phyloP scores from a whole-genome alignment of 768 basidiomycete species.

The Pleurotus cornucopiae region DNA sequence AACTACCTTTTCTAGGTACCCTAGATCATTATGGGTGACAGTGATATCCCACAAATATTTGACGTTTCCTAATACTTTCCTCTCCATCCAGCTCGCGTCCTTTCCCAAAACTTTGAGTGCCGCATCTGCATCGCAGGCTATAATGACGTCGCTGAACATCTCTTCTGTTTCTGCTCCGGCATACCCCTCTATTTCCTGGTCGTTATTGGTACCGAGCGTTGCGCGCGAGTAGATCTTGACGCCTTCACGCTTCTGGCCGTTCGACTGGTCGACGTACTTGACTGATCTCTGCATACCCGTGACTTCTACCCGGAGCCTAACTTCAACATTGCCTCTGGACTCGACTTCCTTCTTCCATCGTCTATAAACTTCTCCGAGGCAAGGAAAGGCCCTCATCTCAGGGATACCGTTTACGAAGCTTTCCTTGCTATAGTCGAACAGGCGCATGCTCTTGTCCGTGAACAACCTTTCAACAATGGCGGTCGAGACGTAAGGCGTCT shows the following conservation, averaged over 20 bases:
- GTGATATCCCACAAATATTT: conserved; percentile 43
- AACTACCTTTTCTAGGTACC: conserved; percentile 42
- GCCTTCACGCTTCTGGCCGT: conserved; percentile 10
- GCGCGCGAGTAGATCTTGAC: conserved; percentile 22
- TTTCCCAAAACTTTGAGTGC: conserved; percentile 20
- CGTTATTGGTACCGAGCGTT: conserved; percentile 23
- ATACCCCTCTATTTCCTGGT: conserved; percentile 19
- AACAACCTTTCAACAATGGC: conserved; percentile 28
- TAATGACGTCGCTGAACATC: conserved; percentile 21
- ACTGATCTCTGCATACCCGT: conserved; percentile 19
- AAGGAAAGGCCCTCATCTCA: conserved; percentile 25
- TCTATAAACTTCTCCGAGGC: conserved; percentile 21
- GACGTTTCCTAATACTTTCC: conserved; percentile 25
- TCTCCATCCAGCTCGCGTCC: conserved; percentile 24
- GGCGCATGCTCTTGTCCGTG: conserved; percentile 29
- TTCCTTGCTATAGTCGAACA: conserved; percentile 27
- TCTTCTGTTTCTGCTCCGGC: conserved; percentile 22
- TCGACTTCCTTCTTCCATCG: conserved; percentile 23
- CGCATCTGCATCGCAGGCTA: conserved; percentile 25
- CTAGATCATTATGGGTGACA: conserved; percentile 44
- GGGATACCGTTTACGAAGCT: conserved; percentile 25
- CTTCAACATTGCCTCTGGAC: conserved; percentile 20
- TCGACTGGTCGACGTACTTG: conserved; percentile 8
- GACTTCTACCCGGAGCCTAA: conserved; percentile 22
- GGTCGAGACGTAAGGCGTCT: conserved; percentile 28